Evolutionary conservation across 2,329 filamentous ascomycete genomes (phyloP).

Genomic region (Fusarium praegraminearum): DNA sequence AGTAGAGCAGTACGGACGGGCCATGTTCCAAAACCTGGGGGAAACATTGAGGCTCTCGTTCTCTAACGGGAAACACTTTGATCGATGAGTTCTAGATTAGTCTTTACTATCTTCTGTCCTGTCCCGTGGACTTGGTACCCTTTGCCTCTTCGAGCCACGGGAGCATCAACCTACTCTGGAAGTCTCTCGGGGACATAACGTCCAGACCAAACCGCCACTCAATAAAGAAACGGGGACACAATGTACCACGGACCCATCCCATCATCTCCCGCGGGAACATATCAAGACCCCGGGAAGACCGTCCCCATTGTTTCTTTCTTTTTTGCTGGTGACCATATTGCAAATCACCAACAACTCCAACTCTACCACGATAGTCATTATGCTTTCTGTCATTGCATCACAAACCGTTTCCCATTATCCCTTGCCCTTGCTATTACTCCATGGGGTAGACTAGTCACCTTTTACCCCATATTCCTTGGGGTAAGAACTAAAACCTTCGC

Average conservation of each 20-base stretch:
- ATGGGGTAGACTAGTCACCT: constrained; percentile 10
- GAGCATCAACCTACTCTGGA: not conserved
- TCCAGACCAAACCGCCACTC: not conserved
- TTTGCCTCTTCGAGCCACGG: not conserved
- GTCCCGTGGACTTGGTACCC: not conserved
- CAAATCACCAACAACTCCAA: constrained; percentile 3
- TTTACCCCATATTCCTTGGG: constrained; percentile 25
- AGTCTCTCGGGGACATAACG: not conserved
- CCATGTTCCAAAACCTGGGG: not conserved
- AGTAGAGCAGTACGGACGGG: not conserved
- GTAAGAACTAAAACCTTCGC: constrained; percentile 2
- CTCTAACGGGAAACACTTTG: not conserved
- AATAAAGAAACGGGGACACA: not conserved
- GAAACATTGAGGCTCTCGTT: not conserved
- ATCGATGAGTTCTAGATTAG: not conserved
- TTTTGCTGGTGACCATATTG: not conserved
- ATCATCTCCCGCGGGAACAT: not conserved
- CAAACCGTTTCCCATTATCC: constrained; percentile 1
- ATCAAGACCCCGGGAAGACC: not conserved
- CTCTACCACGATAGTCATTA: not conserved
- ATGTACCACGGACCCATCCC: not conserved
- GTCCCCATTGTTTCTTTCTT: not conserved
- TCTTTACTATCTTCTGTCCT: not conserved
- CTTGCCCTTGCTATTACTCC: constrained; percentile 3
- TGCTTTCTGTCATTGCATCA: constrained; percentile 2